phyloP scores from a whole-genome alignment of 1,284 basidiomycete species.

The Omphalotus olearius region DNA sequence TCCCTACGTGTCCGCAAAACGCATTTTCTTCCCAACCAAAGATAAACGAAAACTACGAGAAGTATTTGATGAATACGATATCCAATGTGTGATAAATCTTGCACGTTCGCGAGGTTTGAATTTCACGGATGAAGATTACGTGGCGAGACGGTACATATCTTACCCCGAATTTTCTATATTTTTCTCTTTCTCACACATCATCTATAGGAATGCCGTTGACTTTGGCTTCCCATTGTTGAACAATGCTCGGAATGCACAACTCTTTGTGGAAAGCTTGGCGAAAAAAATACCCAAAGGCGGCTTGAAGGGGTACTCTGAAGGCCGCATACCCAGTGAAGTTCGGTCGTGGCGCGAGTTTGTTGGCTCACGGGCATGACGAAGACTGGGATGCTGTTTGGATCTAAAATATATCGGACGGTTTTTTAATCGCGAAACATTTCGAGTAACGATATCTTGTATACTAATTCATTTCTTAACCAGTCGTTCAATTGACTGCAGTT shows the following conservation, averaged over 20 bases:
- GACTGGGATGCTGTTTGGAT: conserved; percentile 5
- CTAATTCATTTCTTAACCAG: not conserved
- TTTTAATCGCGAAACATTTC: conserved; percentile 13
- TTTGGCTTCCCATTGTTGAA: conserved; percentile 90
- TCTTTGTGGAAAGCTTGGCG: conserved; percentile 89
- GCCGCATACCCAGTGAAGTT: conserved; percentile 90
- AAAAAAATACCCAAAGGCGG: conserved; percentile 87
- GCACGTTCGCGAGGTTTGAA: conserved; percentile 78
- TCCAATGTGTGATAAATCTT: conserved; percentile 94
- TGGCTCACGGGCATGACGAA: conserved; percentile 53
- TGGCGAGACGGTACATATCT: conserved; percentile 71
- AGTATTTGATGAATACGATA: conserved; percentile 92
- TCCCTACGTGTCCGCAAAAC: conserved; percentile 77
- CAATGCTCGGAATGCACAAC: conserved; percentile 83
- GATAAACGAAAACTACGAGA: conserved; percentile 96
- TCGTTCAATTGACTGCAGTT: not conserved
- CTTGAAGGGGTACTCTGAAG: conserved; percentile 82
- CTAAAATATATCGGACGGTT: conserved; percentile 8
- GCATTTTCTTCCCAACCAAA: conserved; percentile 94
- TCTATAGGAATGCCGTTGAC: conserved; percentile 80
- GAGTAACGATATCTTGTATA: conserved; percentile 4
- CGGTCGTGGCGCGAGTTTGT: conserved; percentile 89
- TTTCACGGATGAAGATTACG: conserved; percentile 93
- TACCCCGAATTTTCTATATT: no score
- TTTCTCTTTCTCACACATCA: not conserved